phyloP scores from a whole-genome alignment of 2,329 filamentous ascomycete species.

The Aulographum hederae region DNA sequence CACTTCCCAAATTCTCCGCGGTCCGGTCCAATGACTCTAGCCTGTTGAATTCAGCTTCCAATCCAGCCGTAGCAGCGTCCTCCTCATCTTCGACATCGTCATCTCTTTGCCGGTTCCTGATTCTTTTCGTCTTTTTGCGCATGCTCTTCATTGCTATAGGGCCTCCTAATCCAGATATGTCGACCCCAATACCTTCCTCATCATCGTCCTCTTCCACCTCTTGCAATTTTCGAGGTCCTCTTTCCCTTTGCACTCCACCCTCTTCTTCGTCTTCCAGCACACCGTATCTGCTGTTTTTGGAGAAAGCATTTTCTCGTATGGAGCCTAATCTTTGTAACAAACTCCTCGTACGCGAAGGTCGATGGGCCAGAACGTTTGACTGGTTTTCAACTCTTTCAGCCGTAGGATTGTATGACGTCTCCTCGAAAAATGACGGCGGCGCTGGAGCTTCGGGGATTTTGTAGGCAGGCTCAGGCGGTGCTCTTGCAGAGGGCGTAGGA shows the following conservation, averaged over 20 bases:
- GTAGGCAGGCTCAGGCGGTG: background rate
- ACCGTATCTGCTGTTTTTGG: slow-evolving; percentile 13
- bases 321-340: background rate
- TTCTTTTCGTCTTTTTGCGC: slow-evolving; percentile 6
- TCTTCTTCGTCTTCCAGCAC: slow-evolving; percentile 13
- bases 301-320: background rate
- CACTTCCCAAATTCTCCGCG: slow-evolving; percentile 12
- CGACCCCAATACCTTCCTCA: slow-evolving; percentile 11
- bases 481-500: background rate
- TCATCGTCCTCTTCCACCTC: slow-evolving; percentile 13
- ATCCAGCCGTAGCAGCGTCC: slow-evolving; percentile 12
- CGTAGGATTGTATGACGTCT: background rate
- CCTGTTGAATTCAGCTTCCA: slow-evolving; percentile 16
- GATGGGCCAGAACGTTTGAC: background rate
- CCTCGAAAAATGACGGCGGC: background rate
- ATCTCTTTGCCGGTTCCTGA: slow-evolving; percentile 6
- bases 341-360: background rate
- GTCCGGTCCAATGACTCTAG: slow-evolving; percentile 11
- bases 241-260: slow-evolving; percentile 1
- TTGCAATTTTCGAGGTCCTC: slow-evolving; percentile 6
- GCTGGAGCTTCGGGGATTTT: background rate
- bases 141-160: slow-evolving; percentile 12
- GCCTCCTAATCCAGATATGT: slow-evolving; percentile 13
- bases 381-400: background rate
- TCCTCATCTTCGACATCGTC: background rate